These are phyloP conservation scores for Psilocybe cubensis DNA, from an alignment of 768 basidiomycete species.

Conservation along the genomic window DNA sequence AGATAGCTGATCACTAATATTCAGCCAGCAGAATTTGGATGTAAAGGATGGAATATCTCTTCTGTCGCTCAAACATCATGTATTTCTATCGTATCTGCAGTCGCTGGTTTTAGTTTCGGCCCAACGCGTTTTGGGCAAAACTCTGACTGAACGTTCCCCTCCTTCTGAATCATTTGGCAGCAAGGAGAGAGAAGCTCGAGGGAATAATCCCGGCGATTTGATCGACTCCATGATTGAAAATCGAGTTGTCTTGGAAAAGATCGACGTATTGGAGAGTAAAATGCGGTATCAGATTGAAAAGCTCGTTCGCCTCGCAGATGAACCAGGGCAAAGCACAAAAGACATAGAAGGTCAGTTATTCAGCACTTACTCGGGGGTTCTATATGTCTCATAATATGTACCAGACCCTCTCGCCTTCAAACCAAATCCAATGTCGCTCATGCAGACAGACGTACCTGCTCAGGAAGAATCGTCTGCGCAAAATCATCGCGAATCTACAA, in stretches of 20 bases:
- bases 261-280: slow-evolving; percentile 79
- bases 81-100: slow-evolving; percentile 85
- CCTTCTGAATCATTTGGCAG: slow-evolving; percentile 57
- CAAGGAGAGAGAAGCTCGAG: slow-evolving; percentile 54
- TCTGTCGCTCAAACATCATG: slow-evolving; percentile 83
- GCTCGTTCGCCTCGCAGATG: slow-evolving; percentile 77
- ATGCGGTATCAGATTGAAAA: slow-evolving; percentile 98
- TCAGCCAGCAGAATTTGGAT: slow-evolving; percentile 40
- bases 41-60: slow-evolving; percentile 87
- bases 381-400: too few species aligned
- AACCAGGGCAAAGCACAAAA: slow-evolving; percentile 46
- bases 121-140: slow-evolving; percentile 71
- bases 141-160: slow-evolving; percentile 53
- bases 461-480: slow-evolving; percentile 36
- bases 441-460: slow-evolving; percentile 43
- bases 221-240: slow-evolving; percentile 81
- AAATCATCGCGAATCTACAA: slow-evolving; percentile 16
- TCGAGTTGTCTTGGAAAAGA: slow-evolving; percentile 87
- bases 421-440: slow-evolving; percentile 82
- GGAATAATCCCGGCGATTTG: slow-evolving; percentile 67
- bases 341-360: slow-evolving; percentile 67
- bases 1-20: slow-evolving; percentile 16
- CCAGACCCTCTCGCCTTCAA: slow-evolving; percentile 93
- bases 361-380: too few species aligned
- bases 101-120: slow-evolving; percentile 75